Conservation (phyloP, 441 rosid genomes). For the Flueggea neowawraea region DNA sequence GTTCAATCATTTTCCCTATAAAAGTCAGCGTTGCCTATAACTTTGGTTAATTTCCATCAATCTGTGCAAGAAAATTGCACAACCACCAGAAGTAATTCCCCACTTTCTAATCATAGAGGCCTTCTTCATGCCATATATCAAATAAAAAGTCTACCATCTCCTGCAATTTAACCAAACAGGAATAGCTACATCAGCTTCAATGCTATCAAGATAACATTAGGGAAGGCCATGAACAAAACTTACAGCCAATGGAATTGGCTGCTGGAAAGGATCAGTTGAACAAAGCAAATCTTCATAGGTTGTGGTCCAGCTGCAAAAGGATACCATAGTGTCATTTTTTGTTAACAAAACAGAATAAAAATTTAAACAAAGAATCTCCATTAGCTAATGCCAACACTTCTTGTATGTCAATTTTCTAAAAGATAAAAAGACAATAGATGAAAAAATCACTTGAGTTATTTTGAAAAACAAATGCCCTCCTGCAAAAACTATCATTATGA, state of each 20-base stretch:
- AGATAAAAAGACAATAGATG: too few species aligned
- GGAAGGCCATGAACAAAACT: constrained; percentile 18
- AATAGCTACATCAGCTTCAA: too few species aligned
- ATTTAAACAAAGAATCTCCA: not conserved
- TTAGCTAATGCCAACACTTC: too few species aligned
- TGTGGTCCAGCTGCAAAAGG: constrained; percentile 44
- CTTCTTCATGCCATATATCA: constrained; percentile 54
- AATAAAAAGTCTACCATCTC: constrained; percentile 67
- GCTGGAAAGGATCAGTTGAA: constrained; percentile 42
- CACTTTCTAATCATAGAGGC: constrained; percentile 41
- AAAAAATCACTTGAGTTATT: too few species aligned
- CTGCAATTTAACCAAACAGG: constrained; percentile 22
- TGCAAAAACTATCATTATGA: too few species aligned
- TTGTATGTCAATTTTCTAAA: too few species aligned
- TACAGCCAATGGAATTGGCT: constrained; percentile 56
- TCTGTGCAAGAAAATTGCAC: constrained; percentile 23
- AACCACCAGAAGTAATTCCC: constrained; percentile 1
- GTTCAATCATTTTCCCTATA: constrained; percentile 8
- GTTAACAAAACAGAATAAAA: not conserved
- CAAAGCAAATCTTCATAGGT: constrained; percentile 52
- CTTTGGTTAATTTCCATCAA: constrained; percentile 14
- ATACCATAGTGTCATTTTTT: too few species aligned
- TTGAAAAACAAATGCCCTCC: too few species aligned
- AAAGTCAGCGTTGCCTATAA: constrained; percentile 10
- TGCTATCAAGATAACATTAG: not conserved